Base-by-base conservation (phyloP, 1,284 basidiomycete genomes). In the Moniliophthora roreri region DNA sequence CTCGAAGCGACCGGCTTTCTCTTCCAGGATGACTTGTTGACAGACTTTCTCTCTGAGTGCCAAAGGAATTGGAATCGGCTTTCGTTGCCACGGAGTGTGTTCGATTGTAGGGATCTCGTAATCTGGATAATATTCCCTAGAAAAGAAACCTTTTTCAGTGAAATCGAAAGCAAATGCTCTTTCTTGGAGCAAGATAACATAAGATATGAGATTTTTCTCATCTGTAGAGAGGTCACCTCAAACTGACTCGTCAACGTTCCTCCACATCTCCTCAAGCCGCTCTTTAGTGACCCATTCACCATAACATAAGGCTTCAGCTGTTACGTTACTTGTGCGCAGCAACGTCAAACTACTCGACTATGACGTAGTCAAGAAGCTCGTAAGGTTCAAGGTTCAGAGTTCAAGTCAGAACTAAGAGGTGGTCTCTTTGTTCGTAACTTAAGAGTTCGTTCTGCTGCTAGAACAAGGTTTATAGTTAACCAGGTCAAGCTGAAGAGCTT, bases 21-120 rank as follows among this genome's bases (percentile, higher is more conserved):
- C 53, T 26, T 70, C 66, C 0, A 61, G 52, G 0, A 42, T 13
- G 9, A 72, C 50, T 15, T 67, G 55, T 0, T 58, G 18, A 0
- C 58, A 48, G 0, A 73, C 62, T 1, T 62, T 57, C 0, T 55
- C 51, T 37, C 61, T 51, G 0, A 70, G 54, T 0, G 64, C 66
- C 15, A 56, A 58, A 0, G 68, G 66, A 18, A 68, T 57, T 0
- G 52, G 59, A 15, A 71, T 68, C 0, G 66, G 66, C 4, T 58
- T 53, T 9, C 52, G 48, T 4, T 60, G 54, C 71, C 69, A 73
- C 0, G 70, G 70, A 0, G 53, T 61, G 24, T 72, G 72, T 42
- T 67, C 62, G 4, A 72, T 67, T 2, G 62, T 58, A 0, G 68
- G 69, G 21, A 73, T 70, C 2, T 63, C 57, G 28, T 70, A 69